Conservation (phyloP, 2,329 filamentous ascomycete genomes). For the Fusarium sp. region DNA sequence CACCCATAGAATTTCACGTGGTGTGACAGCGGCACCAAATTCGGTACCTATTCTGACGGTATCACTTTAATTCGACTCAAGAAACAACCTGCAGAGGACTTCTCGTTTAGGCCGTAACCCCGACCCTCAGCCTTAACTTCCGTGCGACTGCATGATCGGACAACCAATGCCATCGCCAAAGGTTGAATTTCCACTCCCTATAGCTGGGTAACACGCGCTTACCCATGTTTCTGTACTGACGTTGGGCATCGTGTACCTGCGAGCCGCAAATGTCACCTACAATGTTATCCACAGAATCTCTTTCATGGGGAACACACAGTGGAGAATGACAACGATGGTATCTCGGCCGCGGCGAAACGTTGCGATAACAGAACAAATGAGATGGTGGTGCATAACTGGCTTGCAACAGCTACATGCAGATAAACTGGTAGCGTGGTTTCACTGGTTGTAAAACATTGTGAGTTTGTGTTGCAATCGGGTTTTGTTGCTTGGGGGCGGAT, state of each 20-base stretch:
- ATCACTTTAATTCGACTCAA: neutral
- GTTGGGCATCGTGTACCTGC: neutral
- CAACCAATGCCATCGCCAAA: neutral
- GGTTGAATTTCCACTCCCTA: neutral
- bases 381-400: neutral
- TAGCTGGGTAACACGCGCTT: neutral
- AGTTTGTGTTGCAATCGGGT: neutral
- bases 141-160: neutral
- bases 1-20: neutral
- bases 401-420: neutral
- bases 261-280: neutral
- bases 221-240: neutral
- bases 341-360: neutral
- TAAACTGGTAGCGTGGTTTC: neutral
- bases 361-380: neutral
- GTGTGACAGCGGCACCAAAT: neutral
- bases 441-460: neutral
- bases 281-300: neutral
- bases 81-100: neutral
- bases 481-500: constrained; percentile 52
- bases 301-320: neutral
- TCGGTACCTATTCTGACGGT: neutral
- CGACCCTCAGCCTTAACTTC: neutral
- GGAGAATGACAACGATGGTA: constrained; percentile 5
- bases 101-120: neutral